Evolutionary conservation across 192 early-diverging fungal genomes (phyloP).

Genomic region (Diversispora epigaea): DNA sequence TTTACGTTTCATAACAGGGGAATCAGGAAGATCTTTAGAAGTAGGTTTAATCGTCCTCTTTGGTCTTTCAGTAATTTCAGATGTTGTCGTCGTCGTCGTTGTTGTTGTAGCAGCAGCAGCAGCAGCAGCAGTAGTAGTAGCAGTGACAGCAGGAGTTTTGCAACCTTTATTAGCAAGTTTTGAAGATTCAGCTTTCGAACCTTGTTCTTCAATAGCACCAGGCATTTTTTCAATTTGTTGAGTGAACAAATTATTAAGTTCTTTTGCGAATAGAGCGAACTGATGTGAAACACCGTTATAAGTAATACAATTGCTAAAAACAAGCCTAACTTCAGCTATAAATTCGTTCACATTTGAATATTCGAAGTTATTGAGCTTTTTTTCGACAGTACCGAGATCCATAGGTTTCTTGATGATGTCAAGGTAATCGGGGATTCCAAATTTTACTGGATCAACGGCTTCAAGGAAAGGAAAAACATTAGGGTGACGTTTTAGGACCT

Average conservation of each 20-base stretch:
- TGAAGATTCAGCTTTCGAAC: not conserved
- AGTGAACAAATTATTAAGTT: slow-evolving; percentile 70
- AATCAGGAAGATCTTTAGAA: slow-evolving; percentile 50
- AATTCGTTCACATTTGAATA: slow-evolving; percentile 70
- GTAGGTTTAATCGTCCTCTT: slow-evolving; percentile 15
- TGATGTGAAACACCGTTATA: slow-evolving; percentile 77
- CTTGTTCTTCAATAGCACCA: slow-evolving; percentile 42
- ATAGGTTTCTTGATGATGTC: slow-evolving; percentile 74
- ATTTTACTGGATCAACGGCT: slow-evolving; percentile 73
- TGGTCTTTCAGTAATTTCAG: slow-evolving; percentile 3
- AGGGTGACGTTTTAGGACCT: slow-evolving; percentile 73
- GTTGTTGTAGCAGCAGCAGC: not conserved
- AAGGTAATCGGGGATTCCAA: slow-evolving; percentile 79
- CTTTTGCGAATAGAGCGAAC: slow-evolving; percentile 65
- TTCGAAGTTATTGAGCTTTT: slow-evolving; percentile 63
- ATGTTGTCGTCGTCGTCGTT: not conserved
- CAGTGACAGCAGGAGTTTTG: not conserved
- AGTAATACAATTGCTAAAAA: slow-evolving; percentile 80
- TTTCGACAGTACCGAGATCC: slow-evolving; percentile 76
- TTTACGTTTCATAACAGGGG: slow-evolving; percentile 31
- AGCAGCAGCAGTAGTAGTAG: not conserved
- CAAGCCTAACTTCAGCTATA: slow-evolving; percentile 65
- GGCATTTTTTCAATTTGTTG: slow-evolving; percentile 74
- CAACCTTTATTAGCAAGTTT: slow-evolving; percentile 4
- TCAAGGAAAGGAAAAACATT: slow-evolving; percentile 82